These are phyloP conservation scores for Anthracocystis walkeri DNA, from an alignment of 1,284 basidiomycete genomes.

Conservation along the genomic window DNA sequence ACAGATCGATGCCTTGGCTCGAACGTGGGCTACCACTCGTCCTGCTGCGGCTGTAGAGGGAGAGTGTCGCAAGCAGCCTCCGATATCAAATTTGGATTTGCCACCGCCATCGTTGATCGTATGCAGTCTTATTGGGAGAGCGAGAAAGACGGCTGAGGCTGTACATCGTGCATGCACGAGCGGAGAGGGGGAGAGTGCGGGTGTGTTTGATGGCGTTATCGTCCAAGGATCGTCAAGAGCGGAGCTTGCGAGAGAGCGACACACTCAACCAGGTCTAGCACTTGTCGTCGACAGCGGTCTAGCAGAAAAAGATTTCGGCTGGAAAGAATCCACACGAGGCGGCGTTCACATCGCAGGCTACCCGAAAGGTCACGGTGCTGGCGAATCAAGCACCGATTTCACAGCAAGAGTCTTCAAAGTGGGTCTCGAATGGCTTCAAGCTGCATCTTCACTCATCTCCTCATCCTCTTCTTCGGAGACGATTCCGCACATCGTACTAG, in stretches of 20 bases:
- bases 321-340: slow-evolving; percentile 52
- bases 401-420: slow-evolving; percentile 21
- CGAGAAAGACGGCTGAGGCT: slow-evolving; percentile 55
- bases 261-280: not conserved
- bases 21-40: slow-evolving; percentile 20
- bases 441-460: slow-evolving; percentile 9
- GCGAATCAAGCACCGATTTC: slow-evolving; percentile 37
- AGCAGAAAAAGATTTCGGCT: slow-evolving; percentile 55
- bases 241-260: not conserved
- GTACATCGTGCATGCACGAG: slow-evolving; percentile 29
- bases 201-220: slow-evolving; percentile 11
- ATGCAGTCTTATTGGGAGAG: slow-evolving; percentile 57
- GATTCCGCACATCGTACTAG: slow-evolving; percentile 56
- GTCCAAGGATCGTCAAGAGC: not conserved
- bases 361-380: slow-evolving; percentile 29
- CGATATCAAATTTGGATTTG: slow-evolving; percentile 20
- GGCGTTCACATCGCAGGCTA: slow-evolving; percentile 47
- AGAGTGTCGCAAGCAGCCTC: not conserved
- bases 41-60: not conserved
- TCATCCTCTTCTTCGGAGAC: not conserved
- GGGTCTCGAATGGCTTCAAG: slow-evolving; percentile 31
- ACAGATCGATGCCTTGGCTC: slow-evolving; percentile 55
- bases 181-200: not conserved
- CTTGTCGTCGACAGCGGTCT: slow-evolving; percentile 34
- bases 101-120: slow-evolving; percentile 54